phyloP scores from a whole-genome alignment of 2,329 filamentous ascomycete genomes.

The Sporothrix inflata region DNA sequence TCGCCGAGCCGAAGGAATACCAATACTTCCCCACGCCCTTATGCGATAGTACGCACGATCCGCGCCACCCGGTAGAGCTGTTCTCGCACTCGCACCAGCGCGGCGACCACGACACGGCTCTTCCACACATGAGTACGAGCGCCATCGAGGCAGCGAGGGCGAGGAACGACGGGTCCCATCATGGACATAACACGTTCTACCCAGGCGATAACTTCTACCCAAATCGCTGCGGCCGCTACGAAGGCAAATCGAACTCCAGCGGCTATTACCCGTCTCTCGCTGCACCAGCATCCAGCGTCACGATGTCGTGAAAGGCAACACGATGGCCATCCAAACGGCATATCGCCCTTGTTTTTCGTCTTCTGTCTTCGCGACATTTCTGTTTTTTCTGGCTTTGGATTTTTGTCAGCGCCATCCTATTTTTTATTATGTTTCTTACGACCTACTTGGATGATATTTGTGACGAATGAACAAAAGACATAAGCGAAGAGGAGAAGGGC shows the following conservation, averaged over 20 bases:
- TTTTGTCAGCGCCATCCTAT: not conserved
- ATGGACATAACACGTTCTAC: conserved; percentile 48
- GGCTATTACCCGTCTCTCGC: conserved; percentile 59
- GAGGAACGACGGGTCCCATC: conserved; percentile 53
- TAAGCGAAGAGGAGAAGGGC: not conserved
- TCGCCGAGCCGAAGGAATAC: conserved; percentile 55
- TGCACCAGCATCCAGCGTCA: conserved; percentile 51
- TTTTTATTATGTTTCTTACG: conserved; percentile 20
- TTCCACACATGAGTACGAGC: conserved; percentile 39
- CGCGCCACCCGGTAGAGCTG: conserved; percentile 53
- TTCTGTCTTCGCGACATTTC: not conserved
- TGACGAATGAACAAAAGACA: not conserved
- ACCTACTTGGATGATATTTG: conserved; percentile 20
- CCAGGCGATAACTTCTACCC: conserved; percentile 46
- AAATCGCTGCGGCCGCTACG: conserved; percentile 54
- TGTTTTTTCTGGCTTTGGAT: not conserved
- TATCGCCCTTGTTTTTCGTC: not conserved
- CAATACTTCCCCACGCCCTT: conserved; percentile 58
- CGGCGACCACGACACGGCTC: conserved; percentile 41
- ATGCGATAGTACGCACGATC: conserved; percentile 53
- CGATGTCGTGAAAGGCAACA: conserved; percentile 43
- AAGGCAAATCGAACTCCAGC: conserved; percentile 55
- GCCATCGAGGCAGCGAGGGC: conserved; percentile 45
- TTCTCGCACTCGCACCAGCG: conserved; percentile 46
- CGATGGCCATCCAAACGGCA: not conserved